These are phyloP conservation scores for Wickerhamiella shivajii DNA, from an alignment of 805 yeast genomes.

Conservation along the genomic window DNA sequence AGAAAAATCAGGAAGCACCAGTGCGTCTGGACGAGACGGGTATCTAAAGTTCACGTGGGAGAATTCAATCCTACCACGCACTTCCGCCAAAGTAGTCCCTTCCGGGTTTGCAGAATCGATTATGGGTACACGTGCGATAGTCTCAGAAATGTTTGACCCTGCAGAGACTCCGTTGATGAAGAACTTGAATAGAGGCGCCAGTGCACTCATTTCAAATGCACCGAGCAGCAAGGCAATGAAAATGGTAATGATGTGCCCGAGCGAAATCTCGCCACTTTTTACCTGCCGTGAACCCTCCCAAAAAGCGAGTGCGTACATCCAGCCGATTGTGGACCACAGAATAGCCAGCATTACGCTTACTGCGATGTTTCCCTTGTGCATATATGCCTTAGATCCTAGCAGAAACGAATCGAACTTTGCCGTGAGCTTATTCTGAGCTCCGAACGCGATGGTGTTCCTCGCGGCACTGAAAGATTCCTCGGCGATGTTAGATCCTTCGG, in stretches of 20 bases:
- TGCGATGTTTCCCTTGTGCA: conserved; percentile 19
- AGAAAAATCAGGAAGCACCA: conserved; percentile 61
- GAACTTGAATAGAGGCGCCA: conserved; percentile 29
- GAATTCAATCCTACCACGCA: conserved; percentile 56
- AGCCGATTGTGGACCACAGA: conserved; percentile 27
- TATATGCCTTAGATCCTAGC: conserved; percentile 17
- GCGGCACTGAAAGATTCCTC: conserved; percentile 29
- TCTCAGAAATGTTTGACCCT: conserved; percentile 28
- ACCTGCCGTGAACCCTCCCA: conserved; percentile 31
- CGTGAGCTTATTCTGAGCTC: conserved; percentile 27
- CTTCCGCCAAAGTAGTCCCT: conserved; percentile 16
- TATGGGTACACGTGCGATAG: conserved; percentile 29
- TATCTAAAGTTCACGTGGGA: conserved; percentile 83
- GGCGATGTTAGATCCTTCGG: conserved; percentile 26
- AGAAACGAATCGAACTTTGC: conserved; percentile 23
- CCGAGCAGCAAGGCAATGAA: conserved; percentile 30
- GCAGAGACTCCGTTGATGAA: conserved; percentile 29
- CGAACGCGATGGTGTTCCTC: conserved; percentile 30
- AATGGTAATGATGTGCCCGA: conserved; percentile 27
- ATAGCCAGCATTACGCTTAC: conserved; percentile 25
- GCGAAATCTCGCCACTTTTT: conserved; percentile 22
- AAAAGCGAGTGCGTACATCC: conserved; percentile 28
- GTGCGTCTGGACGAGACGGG: conserved; percentile 62
- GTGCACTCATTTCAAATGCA: conserved; percentile 28
- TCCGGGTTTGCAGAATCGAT: conserved; percentile 24